These are phyloP conservation scores for Suillus paluster DNA, from an alignment of 768 basidiomycete species.

Conservation along the genomic window DNA sequence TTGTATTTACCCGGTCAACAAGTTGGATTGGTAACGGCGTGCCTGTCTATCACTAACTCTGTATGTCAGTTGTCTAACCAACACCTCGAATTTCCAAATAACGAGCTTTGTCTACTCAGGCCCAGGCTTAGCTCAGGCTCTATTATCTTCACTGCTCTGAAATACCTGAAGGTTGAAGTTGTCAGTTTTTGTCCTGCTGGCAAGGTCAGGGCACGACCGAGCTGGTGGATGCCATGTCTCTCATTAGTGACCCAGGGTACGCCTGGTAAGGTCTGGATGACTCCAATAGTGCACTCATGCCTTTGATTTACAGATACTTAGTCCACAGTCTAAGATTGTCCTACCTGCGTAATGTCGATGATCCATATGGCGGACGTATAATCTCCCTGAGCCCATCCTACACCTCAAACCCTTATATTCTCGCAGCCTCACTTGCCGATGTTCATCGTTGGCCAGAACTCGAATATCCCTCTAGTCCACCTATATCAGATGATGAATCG, in stretches of 20 bases:
- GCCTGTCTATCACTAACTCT: background rate
- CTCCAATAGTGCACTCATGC: constrained; percentile 5
- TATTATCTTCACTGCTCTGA: background rate
- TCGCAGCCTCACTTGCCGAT: constrained; percentile 81
- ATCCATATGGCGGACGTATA: constrained; percentile 81
- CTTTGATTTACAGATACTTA: constrained; percentile 52
- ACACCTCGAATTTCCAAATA: background rate
- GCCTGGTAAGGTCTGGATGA: constrained; percentile 18
- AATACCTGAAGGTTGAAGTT: background rate
- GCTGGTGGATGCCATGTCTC: constrained; percentile 47
- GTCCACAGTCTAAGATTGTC: constrained; percentile 86
- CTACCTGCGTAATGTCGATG: constrained; percentile 88
- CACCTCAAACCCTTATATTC: constrained; percentile 81
- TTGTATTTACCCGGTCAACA: background rate
- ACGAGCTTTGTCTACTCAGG: background rate
- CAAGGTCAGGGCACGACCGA: background rate
- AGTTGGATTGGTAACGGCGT: background rate
- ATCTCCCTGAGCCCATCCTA: constrained; percentile 81
- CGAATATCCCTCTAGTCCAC: constrained; percentile 67
- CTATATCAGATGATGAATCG: constrained; percentile 71
- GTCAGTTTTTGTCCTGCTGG: background rate
- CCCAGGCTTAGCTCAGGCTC: background rate
- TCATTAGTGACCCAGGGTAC: constrained; percentile 68
- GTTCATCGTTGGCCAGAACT: constrained; percentile 86
- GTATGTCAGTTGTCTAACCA: background rate